Evolutionary conservation across 108 stramenopile species (phyloP).

Genomic region (Cyclotella choctawhatcheeana): DNA sequence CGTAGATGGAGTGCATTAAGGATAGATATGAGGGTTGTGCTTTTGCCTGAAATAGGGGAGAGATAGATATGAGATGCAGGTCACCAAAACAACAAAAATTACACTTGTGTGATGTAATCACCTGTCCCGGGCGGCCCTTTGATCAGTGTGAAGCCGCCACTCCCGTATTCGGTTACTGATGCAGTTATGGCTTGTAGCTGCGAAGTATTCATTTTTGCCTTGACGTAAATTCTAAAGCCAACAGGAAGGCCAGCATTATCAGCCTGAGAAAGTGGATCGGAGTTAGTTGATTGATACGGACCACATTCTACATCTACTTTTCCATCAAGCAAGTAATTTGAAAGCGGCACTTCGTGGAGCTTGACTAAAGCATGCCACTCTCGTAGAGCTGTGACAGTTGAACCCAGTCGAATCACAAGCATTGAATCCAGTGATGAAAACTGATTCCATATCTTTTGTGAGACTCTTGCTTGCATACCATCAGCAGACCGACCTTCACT

Average conservation of each 20-base stretch:
- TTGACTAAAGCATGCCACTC: constrained; percentile 52
- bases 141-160: constrained; percentile 62
- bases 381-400: constrained; percentile 57
- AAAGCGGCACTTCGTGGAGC: constrained; percentile 42
- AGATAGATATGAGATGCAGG: not conserved
- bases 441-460: constrained; percentile 41
- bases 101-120: too few species aligned
- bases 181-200: constrained; percentile 57
- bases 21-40: constrained; percentile 73
- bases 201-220: constrained; percentile 49
- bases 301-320: not conserved
- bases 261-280: constrained; percentile 40
- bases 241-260: constrained; percentile 42
- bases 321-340: constrained; percentile 38
- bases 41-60: constrained; percentile 58
- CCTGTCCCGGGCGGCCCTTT: constrained; percentile 56
- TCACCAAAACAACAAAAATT: too few species aligned
- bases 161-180: constrained; percentile 47
- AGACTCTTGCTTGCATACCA: constrained; percentile 46
- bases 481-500: constrained; percentile 44
- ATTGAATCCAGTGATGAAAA: constrained; percentile 43
- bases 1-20: constrained; percentile 77
- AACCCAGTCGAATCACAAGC: constrained; percentile 49
- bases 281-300: not conserved
- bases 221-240: constrained; percentile 51